Conservation (phyloP, 2,329 filamentous ascomycete genomes). For the Chaetomium sp. region DNA sequence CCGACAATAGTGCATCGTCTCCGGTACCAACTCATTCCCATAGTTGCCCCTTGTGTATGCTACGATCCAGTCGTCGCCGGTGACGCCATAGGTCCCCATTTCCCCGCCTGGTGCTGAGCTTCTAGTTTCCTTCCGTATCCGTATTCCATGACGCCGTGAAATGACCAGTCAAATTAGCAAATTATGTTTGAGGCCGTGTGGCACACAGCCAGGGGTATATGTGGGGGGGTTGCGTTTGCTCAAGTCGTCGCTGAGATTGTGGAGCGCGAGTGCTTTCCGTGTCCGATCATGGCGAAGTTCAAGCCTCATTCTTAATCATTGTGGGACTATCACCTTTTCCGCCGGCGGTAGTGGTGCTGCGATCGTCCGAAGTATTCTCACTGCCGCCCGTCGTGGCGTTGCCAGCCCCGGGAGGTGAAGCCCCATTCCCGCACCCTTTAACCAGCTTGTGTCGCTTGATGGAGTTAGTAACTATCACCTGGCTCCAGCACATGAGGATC, state of each 20-base stretch:
- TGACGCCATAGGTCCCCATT: constrained; percentile 1
- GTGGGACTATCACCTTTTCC: constrained; percentile 16
- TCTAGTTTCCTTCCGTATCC: not conserved
- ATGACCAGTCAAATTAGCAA: not conserved
- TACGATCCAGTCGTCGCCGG: too few relatives aligned
- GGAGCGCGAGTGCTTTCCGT: too few relatives aligned
- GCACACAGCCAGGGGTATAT: not conserved
- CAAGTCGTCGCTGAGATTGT: too few relatives aligned
- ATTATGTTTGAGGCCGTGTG: not conserved
- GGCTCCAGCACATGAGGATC: not conserved
- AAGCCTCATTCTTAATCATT: constrained; percentile 13
- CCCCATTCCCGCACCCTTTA: constrained; percentile 51
- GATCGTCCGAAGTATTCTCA: constrained; percentile 6
- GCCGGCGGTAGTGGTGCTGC: constrained; percentile 7
- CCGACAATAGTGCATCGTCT: not conserved
- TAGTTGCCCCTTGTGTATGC: too few relatives aligned
- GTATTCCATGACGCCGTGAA: not conserved
- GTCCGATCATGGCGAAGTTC: too few relatives aligned
- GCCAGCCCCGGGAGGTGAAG: constrained; percentile 23
- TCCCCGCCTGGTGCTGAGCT: not conserved
- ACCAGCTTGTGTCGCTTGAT: constrained; percentile 54
- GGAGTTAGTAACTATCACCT: constrained; percentile 2
- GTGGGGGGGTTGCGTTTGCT: too few relatives aligned
- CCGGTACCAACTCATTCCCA: too few relatives aligned
- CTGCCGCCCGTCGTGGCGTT: constrained; percentile 6